Evolutionary conservation across 2,329 filamentous ascomycete genomes (phyloP), one percentile per base, ranked within the genome.

Genomic region (Arachnopeziza araneosa): DNA sequence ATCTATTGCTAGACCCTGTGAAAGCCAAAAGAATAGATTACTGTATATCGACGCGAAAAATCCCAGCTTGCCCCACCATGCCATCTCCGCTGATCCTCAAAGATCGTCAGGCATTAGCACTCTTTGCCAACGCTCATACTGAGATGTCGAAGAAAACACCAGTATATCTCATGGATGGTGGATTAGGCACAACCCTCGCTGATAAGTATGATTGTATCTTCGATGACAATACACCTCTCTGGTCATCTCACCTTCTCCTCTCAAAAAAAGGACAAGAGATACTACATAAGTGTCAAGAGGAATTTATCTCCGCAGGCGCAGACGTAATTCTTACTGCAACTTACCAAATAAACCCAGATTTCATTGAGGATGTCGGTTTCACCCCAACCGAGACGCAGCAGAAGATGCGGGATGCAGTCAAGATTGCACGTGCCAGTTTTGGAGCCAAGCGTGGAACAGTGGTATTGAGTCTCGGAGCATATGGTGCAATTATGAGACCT

Each of bases 321-420:
- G 84, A 89, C 68, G 76, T 90, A 26, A 72, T 89, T 22, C 77
- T 87, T 53, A 89, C 85, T 10, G 86, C 85, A 8, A 90, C 87
- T 0, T 90, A 90, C 70, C 86, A 89, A 69, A 75, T 82, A 1
- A 87, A 83, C 0, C 70, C 78, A 8, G 74, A 81, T 12, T 85
- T 82, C 0, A 87, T 89, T 64, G 70, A 24, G 2, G 12, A 50
- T 1, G 61, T 55, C 1, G 60, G 58, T 1, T 53, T 61, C 5
- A 24, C 6, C 36, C 24, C 17, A 44, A 21, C 24, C 14, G 22
- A 70, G 2, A 81, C 80, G 1, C 72, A 81, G 22, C 65, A 67
- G 19, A 79, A 81, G 51, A 71, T 79, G 67, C 70, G 71, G 36
- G 73, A 70, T 1, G 75, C 74, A 0, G 68, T 80, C 5, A 56